Conservation (phyloP, 192 early-diverging fungal species). For the Kickxella alabastrina region DNA sequence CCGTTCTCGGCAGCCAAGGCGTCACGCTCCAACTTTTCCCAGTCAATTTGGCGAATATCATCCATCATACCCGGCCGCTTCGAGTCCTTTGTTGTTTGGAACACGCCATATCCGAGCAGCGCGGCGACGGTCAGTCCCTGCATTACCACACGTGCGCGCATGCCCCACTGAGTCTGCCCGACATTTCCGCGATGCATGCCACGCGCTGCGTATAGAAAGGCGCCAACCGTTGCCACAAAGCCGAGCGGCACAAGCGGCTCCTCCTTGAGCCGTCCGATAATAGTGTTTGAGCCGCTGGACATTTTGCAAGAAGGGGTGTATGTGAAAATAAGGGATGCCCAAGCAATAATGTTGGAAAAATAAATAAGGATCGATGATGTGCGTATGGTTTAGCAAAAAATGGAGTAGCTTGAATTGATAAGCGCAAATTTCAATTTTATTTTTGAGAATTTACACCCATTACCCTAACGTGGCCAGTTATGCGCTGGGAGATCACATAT, state of each 20-base stretch:
- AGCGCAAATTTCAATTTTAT: too few relatives aligned
- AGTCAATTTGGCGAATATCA: conserved; percentile 34
- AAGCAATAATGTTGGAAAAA: too few relatives aligned
- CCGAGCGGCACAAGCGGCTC: conserved; percentile 43
- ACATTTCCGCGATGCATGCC: conserved; percentile 24
- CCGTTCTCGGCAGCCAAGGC: conserved; percentile 21
- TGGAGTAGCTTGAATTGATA: too few relatives aligned
- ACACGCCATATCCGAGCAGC: conserved; percentile 26
- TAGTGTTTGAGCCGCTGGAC: conserved; percentile 7
- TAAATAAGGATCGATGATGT: too few relatives aligned
- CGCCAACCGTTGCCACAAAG: conserved; percentile 24
- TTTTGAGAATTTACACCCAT: too few relatives aligned
- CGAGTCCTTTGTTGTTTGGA: neutral
- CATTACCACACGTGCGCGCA: conserved; percentile 41
- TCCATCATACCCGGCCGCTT: conserved; percentile 1
- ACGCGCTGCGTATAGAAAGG: conserved; percentile 34
- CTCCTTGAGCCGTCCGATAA: conserved; percentile 24
- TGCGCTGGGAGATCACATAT: too few relatives aligned
- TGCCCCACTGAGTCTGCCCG: conserved; percentile 32
- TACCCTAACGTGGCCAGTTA: too few relatives aligned
- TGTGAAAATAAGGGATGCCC: neutral
- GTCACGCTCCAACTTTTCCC: conserved; percentile 37
- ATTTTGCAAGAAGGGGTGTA: conserved; percentile 3
- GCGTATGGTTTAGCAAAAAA: too few relatives aligned
- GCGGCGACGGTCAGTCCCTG: conserved; percentile 41